phyloP scores from a whole-genome alignment of 2,329 filamentous ascomycete genomes.

The Diaporthe amygdali region DNA sequence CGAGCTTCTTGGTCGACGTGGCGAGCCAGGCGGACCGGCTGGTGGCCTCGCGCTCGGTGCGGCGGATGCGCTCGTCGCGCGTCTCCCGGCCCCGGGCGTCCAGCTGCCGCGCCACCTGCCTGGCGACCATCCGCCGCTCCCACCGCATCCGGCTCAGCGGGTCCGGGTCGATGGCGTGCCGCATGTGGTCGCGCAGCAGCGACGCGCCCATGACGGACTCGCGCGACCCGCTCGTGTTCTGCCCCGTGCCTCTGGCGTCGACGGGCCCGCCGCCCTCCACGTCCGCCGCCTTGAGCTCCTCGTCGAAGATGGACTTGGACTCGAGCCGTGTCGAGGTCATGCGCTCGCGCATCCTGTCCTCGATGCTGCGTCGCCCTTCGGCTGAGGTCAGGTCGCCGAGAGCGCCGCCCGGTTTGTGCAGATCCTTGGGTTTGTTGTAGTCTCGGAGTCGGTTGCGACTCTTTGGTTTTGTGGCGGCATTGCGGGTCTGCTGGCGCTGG shows the following conservation, averaged over 20 bases:
- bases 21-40: conserved; percentile 75
- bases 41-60: conserved; percentile 60
- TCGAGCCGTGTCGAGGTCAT: conserved; percentile 48
- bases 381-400: conserved; percentile 35
- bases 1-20: conserved; percentile 91
- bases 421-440: conserved; percentile 33
- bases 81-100: conserved; percentile 59
- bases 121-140: conserved; percentile 84
- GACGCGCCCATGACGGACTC: conserved; percentile 35
- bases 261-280: conserved; percentile 27
- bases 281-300: conserved; percentile 50
- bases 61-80: conserved; percentile 69
- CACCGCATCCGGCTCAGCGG: conserved; percentile 74
- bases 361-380: conserved; percentile 42
- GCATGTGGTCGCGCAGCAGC: conserved; percentile 57
- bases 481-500: neutral
- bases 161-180: conserved; percentile 74
- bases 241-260: conserved; percentile 42
- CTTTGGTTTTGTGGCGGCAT: conserved; percentile 29
- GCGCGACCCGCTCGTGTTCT: conserved; percentile 33
- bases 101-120: conserved; percentile 72
- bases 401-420: conserved; percentile 20
- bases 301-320: conserved; percentile 67
- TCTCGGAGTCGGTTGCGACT: conserved; percentile 38
- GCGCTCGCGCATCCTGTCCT: conserved; percentile 47